Base-by-base conservation (phyloP, 305 asterid genomes). In the Fraxinus paxiana region DNA sequence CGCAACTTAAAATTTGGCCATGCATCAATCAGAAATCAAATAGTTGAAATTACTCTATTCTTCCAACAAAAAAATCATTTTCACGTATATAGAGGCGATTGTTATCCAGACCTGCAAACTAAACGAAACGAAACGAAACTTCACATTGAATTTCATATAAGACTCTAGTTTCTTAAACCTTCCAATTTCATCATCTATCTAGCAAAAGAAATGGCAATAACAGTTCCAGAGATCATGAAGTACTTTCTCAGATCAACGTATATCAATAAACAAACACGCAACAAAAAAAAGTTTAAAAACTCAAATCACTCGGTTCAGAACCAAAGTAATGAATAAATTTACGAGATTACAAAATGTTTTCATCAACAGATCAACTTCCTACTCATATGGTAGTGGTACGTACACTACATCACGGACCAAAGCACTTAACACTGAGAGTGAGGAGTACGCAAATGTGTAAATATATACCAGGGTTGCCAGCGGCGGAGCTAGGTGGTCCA, bases 401-500 rank as follows among this genome's bases (percentile, higher is more conserved):
- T 17, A 22, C 74, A 76, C 0, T 37, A 10, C 79, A 65, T 67
- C 4, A 38, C 75, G 26, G 59, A 61, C 65, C 71, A 69, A 31
- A 30, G 20, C 9, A 20, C 10, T 69, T 1, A 15, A 30, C 22
- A 28, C 74, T 12, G 34, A 28, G 59, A 24, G 37, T 17, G 35
- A 59, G 12, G 48, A 5, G n/a, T 22, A 12, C 1, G 13, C 46
- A 30, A 51, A 13, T 3, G 28, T 12, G 73, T 24, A 28, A 1
- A 7, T 33, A 48, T 7, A 9, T 82, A 93, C 98, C 98, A 83
- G 97, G 98, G 84, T 93, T 90, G 48, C 98, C 97, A 26, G 97
- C 97, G 59, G 98, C 96, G 75, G 97, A 91, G 82, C 97, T 93
- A 70, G 94, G 89, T 35, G 97, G 97, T 8, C 97, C 98, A 79